Conservation (phyloP, 148 eudicot genomes). For the Simmondsia chinensis region DNA sequence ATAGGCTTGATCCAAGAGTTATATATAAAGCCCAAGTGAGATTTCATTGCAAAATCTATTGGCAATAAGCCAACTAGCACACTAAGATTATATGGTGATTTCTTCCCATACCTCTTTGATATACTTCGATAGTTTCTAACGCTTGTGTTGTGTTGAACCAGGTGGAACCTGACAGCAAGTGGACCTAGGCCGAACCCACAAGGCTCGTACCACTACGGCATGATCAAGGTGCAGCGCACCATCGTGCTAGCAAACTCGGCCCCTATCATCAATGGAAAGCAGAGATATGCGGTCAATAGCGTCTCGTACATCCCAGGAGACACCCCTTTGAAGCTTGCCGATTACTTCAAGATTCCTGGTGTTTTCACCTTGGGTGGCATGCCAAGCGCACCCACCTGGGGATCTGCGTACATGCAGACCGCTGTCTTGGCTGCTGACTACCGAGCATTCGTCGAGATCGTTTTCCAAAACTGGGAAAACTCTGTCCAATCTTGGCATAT, state of each 20-base stretch:
- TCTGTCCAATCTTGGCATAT: conserved; percentile 84
- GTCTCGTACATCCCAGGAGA: conserved; percentile 58
- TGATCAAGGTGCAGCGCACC: conserved; percentile 61
- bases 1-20: no score
- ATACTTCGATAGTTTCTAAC: background rate
- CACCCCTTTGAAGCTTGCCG: conserved; percentile 86
- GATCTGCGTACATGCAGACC: conserved; percentile 52
- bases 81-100: no score
- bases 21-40: no score
- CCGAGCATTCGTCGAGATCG: conserved; percentile 66
- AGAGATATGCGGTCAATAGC: conserved; percentile 83
- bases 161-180: conserved; percentile 84
- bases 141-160: conserved; percentile 9
- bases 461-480: conserved; percentile 83
- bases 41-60: no score
- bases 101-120: no score
- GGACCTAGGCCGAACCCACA: conserved; percentile 98
- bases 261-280: conserved; percentile 68
- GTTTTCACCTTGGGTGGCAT: conserved; percentile 66
- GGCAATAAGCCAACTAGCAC: no score
- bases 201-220: conserved; percentile 92
- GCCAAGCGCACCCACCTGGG: conserved; percentile 42
- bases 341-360: conserved; percentile 80
- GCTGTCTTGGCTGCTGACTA: conserved; percentile 65
- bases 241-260: conserved; percentile 81